Base-by-base conservation (phyloP, 2,329 filamentous ascomycete genomes). In the Setomelanomma holmii region DNA sequence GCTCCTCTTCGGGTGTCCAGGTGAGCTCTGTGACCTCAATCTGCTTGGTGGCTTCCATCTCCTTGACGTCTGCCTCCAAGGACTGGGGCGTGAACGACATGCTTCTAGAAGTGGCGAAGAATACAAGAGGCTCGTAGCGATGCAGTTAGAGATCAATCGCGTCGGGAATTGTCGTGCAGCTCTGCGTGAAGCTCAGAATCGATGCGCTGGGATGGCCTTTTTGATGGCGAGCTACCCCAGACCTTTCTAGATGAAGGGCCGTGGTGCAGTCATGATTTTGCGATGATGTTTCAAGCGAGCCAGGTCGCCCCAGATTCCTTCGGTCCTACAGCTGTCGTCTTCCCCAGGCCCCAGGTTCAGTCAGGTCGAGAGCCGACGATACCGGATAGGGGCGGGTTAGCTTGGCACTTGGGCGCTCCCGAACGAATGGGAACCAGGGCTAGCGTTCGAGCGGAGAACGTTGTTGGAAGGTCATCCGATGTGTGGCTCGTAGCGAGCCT, bases 1-100 rank as follows among this genome's bases (percentile, higher is more conserved):
- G 76, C 66, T 83, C 80, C 46, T 82, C 80, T 12, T 79, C 76
- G 3, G 76, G 72, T 0, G 76, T 77, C 80, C 80, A 83, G 14
- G 73, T 73, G 0, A 76, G 73, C 0, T 74, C 59, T 8, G 77
- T 77, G n/a, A 76, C 66, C 22, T 82, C 74, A 4, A 81, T 60
- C 17, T 76, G 73, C 55, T 77, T 80, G 53, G 61, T 52, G 7
- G 20, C 76, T 70, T 65, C 76, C 76, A 60, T 75, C 53, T 51
- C 58, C 50, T 69, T 70, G 21, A 57, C 20, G 27, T 66, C 56
- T 21, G 53, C 51, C 19, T 68, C 61, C 22, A 60, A 38, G n/a
- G 64, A 69, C 14, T 51, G 46, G 42, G 56, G 61, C 41, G 60
- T 53, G 17, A 64, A 64, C 39, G 64, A 54, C 66, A 71, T 72